A percentile compares a stretch with the other conserved stretches of the same genome.
Evolutionary conservation across 257 asterid genomes (phyloP).

Genomic region (Perilla frutescens): DNA sequence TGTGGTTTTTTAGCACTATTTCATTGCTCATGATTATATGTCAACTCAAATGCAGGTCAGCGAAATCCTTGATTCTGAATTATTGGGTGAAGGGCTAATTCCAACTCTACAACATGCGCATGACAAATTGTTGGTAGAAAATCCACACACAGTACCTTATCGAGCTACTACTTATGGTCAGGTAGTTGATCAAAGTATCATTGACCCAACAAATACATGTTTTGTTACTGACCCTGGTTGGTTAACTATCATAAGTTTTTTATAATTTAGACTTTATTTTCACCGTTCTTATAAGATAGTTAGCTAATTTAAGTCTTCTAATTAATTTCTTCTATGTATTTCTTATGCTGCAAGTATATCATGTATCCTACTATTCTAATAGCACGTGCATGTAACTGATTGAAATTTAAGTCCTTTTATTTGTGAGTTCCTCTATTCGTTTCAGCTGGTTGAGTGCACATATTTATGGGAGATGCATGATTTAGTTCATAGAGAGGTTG

Average conservation of each 20-base stretch:
- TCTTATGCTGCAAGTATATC: not conserved
- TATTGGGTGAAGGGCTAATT: slow-evolving; percentile 95
- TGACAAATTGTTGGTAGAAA: slow-evolving; percentile 78
- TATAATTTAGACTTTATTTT: not conserved
- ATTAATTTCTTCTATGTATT: slow-evolving; percentile 14
- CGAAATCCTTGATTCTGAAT: slow-evolving; percentile 93
- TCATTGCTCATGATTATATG: slow-evolving; percentile 8
- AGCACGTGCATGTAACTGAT: slow-evolving; percentile 6
- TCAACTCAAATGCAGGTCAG: slow-evolving; percentile 67
- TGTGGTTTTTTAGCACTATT: not conserved
- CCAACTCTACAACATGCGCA: slow-evolving; percentile 98
- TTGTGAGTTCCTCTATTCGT: slow-evolving; percentile 26
- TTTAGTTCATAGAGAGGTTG: slow-evolving; percentile 65
- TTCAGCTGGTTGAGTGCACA: slow-evolving; percentile 86
- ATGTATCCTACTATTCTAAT: slow-evolving; percentile 1
- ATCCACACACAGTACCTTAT: slow-evolving; percentile 86
- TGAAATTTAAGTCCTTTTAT: not conserved
- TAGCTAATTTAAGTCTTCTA: not conserved
- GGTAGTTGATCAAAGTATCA: slow-evolving; percentile 53
- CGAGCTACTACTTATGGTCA: slow-evolving; percentile 85
- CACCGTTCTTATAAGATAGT: not conserved
- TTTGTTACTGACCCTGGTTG: slow-evolving; percentile 18
- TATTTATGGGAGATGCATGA: slow-evolving; percentile 72
- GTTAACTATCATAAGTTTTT: slow-evolving; percentile 4
- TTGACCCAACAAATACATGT: slow-evolving; percentile 9